Conservation (phyloP, 1,284 basidiomycete species). For the Cryptococcus sp. region DNA sequence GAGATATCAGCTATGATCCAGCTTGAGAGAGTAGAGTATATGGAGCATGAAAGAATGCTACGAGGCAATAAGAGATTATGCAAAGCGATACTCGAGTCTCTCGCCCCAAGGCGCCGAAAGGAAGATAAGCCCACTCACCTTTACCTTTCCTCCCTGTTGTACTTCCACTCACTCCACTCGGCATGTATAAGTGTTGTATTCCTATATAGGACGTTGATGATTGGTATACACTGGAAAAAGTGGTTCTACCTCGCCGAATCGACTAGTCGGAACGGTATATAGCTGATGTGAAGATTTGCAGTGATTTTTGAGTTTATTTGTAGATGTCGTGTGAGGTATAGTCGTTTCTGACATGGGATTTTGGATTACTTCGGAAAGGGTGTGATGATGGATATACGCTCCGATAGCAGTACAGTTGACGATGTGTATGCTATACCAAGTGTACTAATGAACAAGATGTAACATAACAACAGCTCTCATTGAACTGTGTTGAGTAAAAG, state of each 20-base stretch:
- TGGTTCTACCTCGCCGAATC: neutral
- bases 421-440: too few species aligned
- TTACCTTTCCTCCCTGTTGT: constrained; percentile 8
- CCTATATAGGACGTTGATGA: neutral
- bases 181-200: neutral
- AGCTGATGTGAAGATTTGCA: neutral
- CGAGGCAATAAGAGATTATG: neutral
- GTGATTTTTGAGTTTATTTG: neutral
- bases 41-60: neutral
- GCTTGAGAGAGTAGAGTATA: neutral
- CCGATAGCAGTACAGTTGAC: too few species aligned
- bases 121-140: neutral
- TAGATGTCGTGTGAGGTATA: neutral
- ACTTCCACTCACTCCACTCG: neutral
- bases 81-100: neutral
- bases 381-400: too few species aligned
- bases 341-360: too few species aligned
- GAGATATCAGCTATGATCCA: neutral
- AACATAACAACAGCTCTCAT: too few species aligned
- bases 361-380: too few species aligned
- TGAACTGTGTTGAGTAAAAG: too few species aligned
- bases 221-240: neutral
- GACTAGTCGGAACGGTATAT: too few species aligned
- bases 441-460: too few species aligned
- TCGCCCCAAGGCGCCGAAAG: neutral